Evolutionary conservation across 495 filamentous ascomycete species (phyloP).

Genomic region (Talaromyces liani): DNA sequence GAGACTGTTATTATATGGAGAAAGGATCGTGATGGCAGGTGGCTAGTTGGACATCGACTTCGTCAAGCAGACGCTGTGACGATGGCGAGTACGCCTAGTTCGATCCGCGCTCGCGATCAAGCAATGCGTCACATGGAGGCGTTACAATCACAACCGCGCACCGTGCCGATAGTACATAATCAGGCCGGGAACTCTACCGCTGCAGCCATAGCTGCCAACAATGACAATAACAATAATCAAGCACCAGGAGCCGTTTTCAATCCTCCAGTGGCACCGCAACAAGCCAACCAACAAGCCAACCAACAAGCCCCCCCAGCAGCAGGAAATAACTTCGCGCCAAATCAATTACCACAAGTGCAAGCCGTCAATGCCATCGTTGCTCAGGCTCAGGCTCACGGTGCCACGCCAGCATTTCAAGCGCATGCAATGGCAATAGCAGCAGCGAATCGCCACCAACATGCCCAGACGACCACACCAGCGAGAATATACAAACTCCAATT

Average conservation of each 20-base stretch:
- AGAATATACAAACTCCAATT: conserved; percentile 98
- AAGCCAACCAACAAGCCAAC: neutral
- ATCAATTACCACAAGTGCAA: neutral
- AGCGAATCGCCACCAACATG: conserved; percentile 7
- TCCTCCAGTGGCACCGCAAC: neutral
- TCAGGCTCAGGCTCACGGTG: neutral
- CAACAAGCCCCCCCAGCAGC: neutral
- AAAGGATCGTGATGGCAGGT: conserved; percentile 70
- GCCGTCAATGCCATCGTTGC: neutral
- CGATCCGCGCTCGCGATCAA: neutral
- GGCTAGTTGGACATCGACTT: conserved; percentile 65
- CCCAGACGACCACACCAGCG: conserved; percentile 18
- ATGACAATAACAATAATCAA: neutral
- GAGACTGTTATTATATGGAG: conserved; percentile 94
- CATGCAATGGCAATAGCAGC: neutral
- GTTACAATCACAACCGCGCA: neutral
- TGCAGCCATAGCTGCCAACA: neutral
- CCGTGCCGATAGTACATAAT: conserved; percentile 8
- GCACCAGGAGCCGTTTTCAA: neutral
- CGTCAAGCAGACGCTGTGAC: conserved; percentile 56
- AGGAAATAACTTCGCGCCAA: neutral
- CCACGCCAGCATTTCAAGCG: neutral
- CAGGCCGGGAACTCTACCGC: neutral
- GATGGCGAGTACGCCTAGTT: conserved; percentile 25
- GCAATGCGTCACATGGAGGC: conserved; percentile 5